A percentile compares a stretch with the other conserved stretches of the same genome.
phyloP scores from a whole-genome alignment of 495 filamentous ascomycete species.

The Lichina pygmaea region DNA sequence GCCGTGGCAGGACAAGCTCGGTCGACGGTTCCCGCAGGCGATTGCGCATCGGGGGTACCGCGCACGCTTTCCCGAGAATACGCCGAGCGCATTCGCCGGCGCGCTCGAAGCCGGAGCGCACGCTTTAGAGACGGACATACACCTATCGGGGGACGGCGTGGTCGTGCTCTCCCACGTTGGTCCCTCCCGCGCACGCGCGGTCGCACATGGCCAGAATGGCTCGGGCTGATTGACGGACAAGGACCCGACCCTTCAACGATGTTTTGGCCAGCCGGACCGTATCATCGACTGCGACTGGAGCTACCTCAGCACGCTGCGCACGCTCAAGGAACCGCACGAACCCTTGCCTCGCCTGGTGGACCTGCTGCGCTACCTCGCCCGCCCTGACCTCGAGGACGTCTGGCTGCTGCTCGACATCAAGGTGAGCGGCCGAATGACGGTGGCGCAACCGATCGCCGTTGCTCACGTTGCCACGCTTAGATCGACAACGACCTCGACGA shows the following conservation, averaged over 20 bases:
- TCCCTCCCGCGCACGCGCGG: background rate
- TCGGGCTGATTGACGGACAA: constrained; percentile 11
- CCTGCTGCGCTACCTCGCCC: constrained; percentile 39
- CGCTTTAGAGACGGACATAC: constrained; percentile 72
- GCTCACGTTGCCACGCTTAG: constrained; percentile 10
- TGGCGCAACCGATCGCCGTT: background rate
- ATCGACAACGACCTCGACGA: constrained; percentile 38
- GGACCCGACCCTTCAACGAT: constrained; percentile 51
- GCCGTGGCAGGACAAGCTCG: constrained; percentile 9
- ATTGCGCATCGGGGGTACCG: constrained; percentile 80
- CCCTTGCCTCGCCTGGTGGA: constrained; percentile 53
- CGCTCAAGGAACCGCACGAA: constrained; percentile 35
- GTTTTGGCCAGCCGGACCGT: constrained; percentile 42
- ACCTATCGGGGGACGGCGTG: constrained; percentile 55
- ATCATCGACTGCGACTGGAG: constrained; percentile 52
- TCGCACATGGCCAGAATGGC: too few species aligned
- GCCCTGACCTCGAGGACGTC: constrained; percentile 29
- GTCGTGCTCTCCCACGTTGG: constrained; percentile 66
- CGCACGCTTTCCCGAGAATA: constrained; percentile 59
- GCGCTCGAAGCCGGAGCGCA: constrained; percentile 50
- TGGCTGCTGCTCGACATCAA: constrained; percentile 86
- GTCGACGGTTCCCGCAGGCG: constrained; percentile 30
- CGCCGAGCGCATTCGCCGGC: constrained; percentile 44
- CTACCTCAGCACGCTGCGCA: constrained; percentile 39
- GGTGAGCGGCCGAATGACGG: constrained; percentile 13